A percentile compares a stretch with the other conserved stretches of the same genome.
Evolutionary conservation across 1,284 basidiomycete species (phyloP).

Genomic region (Anthracocystis panici-leucophaei): DNA sequence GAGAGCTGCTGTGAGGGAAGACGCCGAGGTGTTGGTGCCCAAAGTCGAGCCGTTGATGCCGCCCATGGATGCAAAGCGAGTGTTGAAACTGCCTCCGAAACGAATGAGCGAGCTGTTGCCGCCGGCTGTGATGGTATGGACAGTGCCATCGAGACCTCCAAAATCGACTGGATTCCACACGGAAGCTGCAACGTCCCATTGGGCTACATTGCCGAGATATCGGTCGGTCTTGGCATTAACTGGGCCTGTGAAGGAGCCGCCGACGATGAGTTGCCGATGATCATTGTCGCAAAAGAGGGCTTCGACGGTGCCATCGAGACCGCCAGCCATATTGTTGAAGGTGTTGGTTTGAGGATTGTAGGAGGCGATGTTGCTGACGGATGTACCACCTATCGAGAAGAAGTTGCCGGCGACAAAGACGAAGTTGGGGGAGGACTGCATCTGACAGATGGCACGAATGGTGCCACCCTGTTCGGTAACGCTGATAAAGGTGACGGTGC

Average conservation of each 20-base stretch:
- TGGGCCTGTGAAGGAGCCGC: constrained; percentile 79
- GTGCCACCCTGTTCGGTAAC: constrained; percentile 66
- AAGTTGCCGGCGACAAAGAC: constrained; percentile 70
- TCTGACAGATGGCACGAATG: constrained; percentile 67
- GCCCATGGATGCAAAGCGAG: constrained; percentile 74
- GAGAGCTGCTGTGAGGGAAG: constrained; percentile 50
- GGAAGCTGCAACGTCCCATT: constrained; percentile 78
- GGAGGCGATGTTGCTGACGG: constrained; percentile 60
- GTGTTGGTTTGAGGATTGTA: constrained; percentile 48
- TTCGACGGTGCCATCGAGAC: constrained; percentile 76
- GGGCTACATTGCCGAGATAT: constrained; percentile 77
- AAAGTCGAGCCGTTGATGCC: constrained; percentile 36
- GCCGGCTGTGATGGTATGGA: constrained; percentile 82
- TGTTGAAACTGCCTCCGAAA: constrained; percentile 84
- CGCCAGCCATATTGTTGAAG: constrained; percentile 51
- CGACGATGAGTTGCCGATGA: constrained; percentile 82
- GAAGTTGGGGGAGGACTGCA: constrained; percentile 38
- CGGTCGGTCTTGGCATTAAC: constrained; percentile 64
- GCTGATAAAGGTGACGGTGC: constrained; percentile 61
- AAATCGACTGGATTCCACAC: constrained; percentile 85
- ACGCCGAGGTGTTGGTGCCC: constrained; percentile 73
- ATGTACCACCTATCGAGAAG: constrained; percentile 56
- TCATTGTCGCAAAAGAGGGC: constrained; percentile 84
- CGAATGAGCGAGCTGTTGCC: constrained; percentile 80
- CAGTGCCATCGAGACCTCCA: constrained; percentile 82